Evolutionary conservation across 163 green algal species (phyloP).

Genomic region (Prototheca wickerhamii): DNA sequence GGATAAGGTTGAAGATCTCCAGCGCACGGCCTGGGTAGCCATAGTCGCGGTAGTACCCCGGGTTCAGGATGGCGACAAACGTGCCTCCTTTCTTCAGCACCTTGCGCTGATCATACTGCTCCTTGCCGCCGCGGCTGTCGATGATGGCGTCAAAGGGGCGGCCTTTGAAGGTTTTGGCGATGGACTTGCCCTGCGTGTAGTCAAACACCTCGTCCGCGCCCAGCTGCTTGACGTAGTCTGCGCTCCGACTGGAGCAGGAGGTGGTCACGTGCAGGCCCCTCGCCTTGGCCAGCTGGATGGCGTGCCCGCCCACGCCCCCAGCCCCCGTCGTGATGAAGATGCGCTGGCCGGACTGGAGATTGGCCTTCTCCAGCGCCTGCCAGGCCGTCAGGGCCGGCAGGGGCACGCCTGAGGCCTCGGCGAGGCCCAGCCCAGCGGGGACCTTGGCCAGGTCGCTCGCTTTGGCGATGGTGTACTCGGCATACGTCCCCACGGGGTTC

Average conservation of each 20-base stretch:
- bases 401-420: conserved; percentile 16
- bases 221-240: conserved; percentile 33
- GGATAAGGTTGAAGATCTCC: neutral
- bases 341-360: conserved; percentile 37
- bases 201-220: conserved; percentile 31
- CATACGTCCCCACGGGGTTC: neutral
- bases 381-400: conserved; percentile 48
- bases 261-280: conserved; percentile 34
- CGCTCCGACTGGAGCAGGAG: conserved; percentile 38
- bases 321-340: conserved; percentile 44
- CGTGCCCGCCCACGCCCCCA: conserved; percentile 44
- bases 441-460: neutral
- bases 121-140: conserved; percentile 8
- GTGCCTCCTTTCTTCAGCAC: conserved; percentile 13
- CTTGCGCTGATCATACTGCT: neutral
- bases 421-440: neutral
- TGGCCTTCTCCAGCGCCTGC: conserved; percentile 36
- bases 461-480: neutral
- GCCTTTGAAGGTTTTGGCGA: neutral
- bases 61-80: conserved; percentile 3
- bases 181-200: conserved; percentile 14
- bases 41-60: neutral
- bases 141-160: conserved; percentile 14
- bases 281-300: conserved; percentile 51
- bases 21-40: neutral